Evolutionary conservation across 768 basidiomycete genomes (phyloP).

Genomic region (Pulveroboletus sp.): DNA sequence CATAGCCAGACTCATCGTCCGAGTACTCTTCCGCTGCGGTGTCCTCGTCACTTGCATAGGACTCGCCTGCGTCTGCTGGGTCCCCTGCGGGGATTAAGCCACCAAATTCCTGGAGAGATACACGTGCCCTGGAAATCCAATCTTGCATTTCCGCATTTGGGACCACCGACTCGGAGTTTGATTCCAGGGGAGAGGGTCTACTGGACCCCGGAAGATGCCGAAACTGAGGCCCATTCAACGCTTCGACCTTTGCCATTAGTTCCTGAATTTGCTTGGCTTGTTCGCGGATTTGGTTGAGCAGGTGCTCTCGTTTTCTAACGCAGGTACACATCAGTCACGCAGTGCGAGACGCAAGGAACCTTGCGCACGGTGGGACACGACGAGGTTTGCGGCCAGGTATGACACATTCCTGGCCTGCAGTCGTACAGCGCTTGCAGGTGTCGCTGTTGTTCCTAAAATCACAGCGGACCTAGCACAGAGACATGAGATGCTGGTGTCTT

Average conservation of each 20-base stretch:
- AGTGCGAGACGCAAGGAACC: background rate
- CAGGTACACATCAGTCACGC: background rate
- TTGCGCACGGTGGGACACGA: conserved; percentile 66
- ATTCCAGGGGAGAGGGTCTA: conserved; percentile 26
- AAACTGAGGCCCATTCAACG: conserved; percentile 34
- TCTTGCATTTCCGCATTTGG: conserved; percentile 58
- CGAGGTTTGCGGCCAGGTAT: conserved; percentile 85
- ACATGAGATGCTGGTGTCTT: background rate
- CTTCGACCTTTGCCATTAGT: conserved; percentile 65
- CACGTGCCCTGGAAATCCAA: conserved; percentile 73
- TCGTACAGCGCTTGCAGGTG: conserved; percentile 69
- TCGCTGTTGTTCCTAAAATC: conserved; percentile 70
- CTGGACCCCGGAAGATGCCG: conserved; percentile 32
- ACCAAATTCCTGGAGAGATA: conserved; percentile 63
- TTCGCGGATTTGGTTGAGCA: conserved; percentile 70
- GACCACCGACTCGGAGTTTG: conserved; percentile 27
- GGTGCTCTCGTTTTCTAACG: conserved; percentile 69
- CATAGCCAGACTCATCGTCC: conserved; percentile 35
- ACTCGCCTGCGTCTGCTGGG: conserved; percentile 44
- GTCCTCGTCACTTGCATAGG: conserved; percentile 36
- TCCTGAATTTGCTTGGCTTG: conserved; percentile 70
- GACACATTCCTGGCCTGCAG: conserved; percentile 66
- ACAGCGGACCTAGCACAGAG: conserved; percentile 57
- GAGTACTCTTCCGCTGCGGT: conserved; percentile 28
- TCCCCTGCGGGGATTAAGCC: conserved; percentile 61